Evolutionary conservation across 1,284 basidiomycete genomes (phyloP).

Genomic region (Marasmius tenuissimus): DNA sequence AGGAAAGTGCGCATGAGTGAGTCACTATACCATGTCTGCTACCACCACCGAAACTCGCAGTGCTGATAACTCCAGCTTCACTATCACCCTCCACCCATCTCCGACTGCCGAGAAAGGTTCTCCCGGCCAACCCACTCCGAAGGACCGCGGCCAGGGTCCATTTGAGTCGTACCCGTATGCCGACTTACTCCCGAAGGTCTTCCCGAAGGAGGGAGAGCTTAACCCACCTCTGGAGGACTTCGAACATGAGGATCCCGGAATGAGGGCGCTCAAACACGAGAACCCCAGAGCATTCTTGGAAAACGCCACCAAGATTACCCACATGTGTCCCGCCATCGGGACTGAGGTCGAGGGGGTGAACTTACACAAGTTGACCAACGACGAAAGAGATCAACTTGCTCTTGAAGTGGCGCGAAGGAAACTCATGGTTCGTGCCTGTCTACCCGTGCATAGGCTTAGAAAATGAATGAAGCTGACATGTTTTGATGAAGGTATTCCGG

Average conservation of each 20-base stretch:
- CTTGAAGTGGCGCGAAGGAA: slow-evolving; percentile 60
- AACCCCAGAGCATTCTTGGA: slow-evolving; percentile 41
- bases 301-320: slow-evolving; percentile 33
- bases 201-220: too few species aligned
- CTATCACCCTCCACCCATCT: too few species aligned
- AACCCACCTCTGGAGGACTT: too few species aligned
- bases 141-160: too few species aligned
- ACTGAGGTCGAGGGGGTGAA: slow-evolving; percentile 61
- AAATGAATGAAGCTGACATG: slow-evolving; percentile 45
- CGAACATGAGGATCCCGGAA: slow-evolving; percentile 43
- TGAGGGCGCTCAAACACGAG: slow-evolving; percentile 49
- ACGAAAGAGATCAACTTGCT: slow-evolving; percentile 63
- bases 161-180: too few species aligned
- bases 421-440: slow-evolving; percentile 56
- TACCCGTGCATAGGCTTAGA: slow-evolving; percentile 55
- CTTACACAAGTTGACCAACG: slow-evolving; percentile 51
- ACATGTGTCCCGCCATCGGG: slow-evolving; percentile 58
- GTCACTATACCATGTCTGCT: too few species aligned
- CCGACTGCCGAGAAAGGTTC: too few species aligned
- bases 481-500: slow-evolving; percentile 46
- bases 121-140: too few species aligned
- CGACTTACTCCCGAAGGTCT: too few species aligned
- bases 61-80: too few species aligned
- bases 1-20: too few species aligned
- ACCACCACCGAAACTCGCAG: too few species aligned